phyloP scores from a whole-genome alignment of 257 asterid genomes.

The Solanum ossicruentum region DNA sequence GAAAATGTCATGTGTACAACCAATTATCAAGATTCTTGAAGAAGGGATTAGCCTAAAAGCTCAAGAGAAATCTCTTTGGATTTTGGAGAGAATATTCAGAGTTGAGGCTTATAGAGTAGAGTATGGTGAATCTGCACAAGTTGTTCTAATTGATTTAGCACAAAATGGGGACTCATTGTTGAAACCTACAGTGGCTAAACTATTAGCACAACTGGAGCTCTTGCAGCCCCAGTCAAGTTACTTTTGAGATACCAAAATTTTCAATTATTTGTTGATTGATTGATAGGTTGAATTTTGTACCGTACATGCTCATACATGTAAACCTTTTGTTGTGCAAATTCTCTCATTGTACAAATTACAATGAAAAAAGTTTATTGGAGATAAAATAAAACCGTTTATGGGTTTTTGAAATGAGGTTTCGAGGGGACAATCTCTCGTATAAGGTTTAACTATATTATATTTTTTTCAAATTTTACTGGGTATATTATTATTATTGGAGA shows the following conservation, averaged over 20 bases:
- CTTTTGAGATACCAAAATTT: constrained; percentile 23
- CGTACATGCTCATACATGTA: neutral
- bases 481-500: neutral
- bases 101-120: constrained; percentile 36
- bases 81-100: constrained; percentile 54
- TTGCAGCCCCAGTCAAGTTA: constrained; percentile 66
- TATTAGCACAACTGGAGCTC: constrained; percentile 78
- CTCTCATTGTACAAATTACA: neutral
- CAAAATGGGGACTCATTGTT: constrained; percentile 51
- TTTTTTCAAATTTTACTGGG: too few relatives aligned
- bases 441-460: too few relatives aligned
- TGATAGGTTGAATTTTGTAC: neutral
- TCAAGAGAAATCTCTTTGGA: constrained; percentile 55
- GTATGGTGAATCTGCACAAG: constrained; percentile 48
- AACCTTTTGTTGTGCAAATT: neutral
- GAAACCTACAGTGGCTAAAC: constrained; percentile 51
- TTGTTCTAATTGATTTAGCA: constrained; percentile 59
- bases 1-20: constrained; percentile 25
- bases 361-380: neutral
- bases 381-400: too few relatives aligned
- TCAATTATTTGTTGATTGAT: neutral
- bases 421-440: too few relatives aligned
- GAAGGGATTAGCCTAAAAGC: constrained; percentile 41
- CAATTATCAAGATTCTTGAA: constrained; percentile 29
- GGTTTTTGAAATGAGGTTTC: too few relatives aligned